Evolutionary conservation across 805 yeast genomes (phyloP), one percentile per base, ranked within the genome.

Genomic region (Myxozyma nipponensis): DNA sequence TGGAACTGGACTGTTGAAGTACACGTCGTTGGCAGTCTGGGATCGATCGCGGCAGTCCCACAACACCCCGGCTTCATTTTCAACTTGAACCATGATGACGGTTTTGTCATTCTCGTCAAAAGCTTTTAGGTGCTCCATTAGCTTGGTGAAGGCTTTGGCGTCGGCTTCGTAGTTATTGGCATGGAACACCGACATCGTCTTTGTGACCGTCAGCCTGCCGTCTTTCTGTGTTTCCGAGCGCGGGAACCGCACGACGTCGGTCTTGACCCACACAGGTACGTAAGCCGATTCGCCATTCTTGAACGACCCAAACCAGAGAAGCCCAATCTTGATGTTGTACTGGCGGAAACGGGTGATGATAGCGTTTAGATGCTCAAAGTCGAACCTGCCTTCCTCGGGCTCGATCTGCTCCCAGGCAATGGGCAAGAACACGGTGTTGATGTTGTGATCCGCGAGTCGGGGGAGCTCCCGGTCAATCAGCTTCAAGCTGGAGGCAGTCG

Each of bases 281-380:
- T 42, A 42, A 18, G 22, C n/a, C 7, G 46, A 42, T 46, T 34
- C 18, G 6, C 46, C 46, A 38, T 42, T 42, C 44, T 42, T 42
- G 46, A 24, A 42, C 19, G 46, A 13, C 19, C 46, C 46, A 42
- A 42, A 42, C 46, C 46, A 37, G 13, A 42, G 46, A n/a, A 42
- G 24, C 7, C 15, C n/a, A 7, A 42, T 17, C 13, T 42, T n/a
- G 19, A 42, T 7, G n/a, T 22, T 22, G 6, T 30, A n/a, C 15
- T 17, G 7, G 9, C 46, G 21, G 18, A 21, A 17, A 22, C n/a
- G 47, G 10, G 7, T 7, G 10, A 42, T 42, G 23, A 17, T n/a
- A 6, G 9, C 45, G 44, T 42, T 46, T 7, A 42, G 46, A 17
- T 32, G 22, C 19, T 46, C 28, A 30, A 42, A 42, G 18, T 24